Evolutionary conservation across 1,284 basidiomycete species (phyloP), one percentile per base, ranked within the genome.

Genomic region (Volvariella surrecta): DNA sequence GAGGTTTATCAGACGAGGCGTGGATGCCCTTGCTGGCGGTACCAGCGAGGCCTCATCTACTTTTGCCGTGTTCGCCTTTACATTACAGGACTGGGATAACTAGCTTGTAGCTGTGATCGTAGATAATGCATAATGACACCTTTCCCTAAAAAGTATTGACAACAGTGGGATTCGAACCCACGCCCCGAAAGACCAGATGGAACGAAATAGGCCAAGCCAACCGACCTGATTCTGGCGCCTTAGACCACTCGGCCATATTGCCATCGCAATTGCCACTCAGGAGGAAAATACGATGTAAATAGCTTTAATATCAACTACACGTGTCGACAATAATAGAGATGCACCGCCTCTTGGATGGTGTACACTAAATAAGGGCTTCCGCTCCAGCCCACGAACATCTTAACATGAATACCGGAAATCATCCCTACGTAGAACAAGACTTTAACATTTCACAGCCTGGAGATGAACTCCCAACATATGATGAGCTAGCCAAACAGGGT

Each of bases 1-100:
- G 15, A 65, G 79, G 38, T 83, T 81, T 54, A 55, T 91, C 4
- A 61, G 79, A 39, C 65, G 80, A 32, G 79, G 79, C 0, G 74
- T 78, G 20, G 86, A 85, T 57, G 76, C 66, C 51, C 62, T 86
- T 40, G 75, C 72, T 21, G 70, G 69, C 44, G 74, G 73, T 2
- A 60, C 62, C 28, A 66, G 66, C 13, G 76, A 82, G 39, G 75
- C 70, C 24, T 74, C 75, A 8, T 59, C 75, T 20, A 66, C 78
- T 0, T 91, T 89, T 61, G 79, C 73, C 0, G 73, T 88, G 42
- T 65, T 92, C 37, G 79, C 81, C 2, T 89, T 91, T 58, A 68
- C 75, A 28, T 64, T 92, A 41, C 82, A 89, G 46, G 88, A 90
- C 54, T 91, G 89, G 89, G 83, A 84, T 61, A 53, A 58, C n/a